phyloP scores from a whole-genome alignment of 73 alveolate species.

The Paramecium caudatum region DNA sequence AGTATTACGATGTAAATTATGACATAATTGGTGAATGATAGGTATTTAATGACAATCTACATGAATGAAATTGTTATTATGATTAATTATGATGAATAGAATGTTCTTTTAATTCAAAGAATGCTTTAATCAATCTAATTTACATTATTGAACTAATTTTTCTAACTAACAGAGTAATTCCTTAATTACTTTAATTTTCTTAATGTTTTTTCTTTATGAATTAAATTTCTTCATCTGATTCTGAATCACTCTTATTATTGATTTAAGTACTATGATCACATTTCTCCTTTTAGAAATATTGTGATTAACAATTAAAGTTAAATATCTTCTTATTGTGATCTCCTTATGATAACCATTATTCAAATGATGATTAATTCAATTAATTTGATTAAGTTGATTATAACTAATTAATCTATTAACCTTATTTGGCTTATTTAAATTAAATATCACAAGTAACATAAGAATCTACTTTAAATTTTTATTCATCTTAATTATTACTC shows the following conservation, averaged over 20 bases:
- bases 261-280: constrained; percentile 68
- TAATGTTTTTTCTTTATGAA: constrained; percentile 25
- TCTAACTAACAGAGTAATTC: constrained; percentile 54
- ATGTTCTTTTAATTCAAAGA: constrained; percentile 34
- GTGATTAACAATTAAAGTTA: constrained; percentile 62
- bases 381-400: constrained; percentile 26
- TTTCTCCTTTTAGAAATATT: constrained; percentile 25
- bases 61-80: neutral
- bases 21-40: constrained; percentile 9
- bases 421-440: constrained; percentile 1
- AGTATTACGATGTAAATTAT: neutral
- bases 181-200: neutral
- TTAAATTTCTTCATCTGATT: constrained; percentile 61
- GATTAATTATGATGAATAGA: neutral
- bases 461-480: constrained; percentile 18
- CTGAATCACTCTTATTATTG: neutral
- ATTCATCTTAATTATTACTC: constrained; percentile 21
- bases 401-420: neutral
- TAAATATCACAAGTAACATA: constrained; percentile 23
- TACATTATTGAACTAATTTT: neutral
- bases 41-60: neutral
- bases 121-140: constrained; percentile 18
- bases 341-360: constrained; percentile 34
- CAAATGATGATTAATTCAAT: constrained; percentile 58
- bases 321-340: constrained; percentile 2